These are phyloP conservation scores for Corylus americana DNA, from an alignment of 306 rosid genomes.

Conservation along the genomic window DNA sequence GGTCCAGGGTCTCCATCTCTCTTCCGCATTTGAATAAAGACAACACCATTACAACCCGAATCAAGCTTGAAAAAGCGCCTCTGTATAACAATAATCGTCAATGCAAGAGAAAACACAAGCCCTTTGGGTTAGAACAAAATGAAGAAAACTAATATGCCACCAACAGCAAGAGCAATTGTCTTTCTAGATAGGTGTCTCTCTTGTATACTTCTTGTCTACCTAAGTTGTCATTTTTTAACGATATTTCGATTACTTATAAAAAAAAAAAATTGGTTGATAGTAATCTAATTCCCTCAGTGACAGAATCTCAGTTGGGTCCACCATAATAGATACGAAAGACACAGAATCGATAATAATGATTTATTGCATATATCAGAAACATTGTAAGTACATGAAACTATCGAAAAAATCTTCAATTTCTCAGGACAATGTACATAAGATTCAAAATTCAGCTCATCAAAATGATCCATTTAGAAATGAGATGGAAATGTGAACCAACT, in stretches of 20 bases:
- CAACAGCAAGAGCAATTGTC: background rate
- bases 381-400: background rate
- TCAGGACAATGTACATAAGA: background rate
- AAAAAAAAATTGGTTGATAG: background rate
- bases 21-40: slow-evolving; percentile 86
- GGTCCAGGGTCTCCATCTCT: slow-evolving; percentile 72
- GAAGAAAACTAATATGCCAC: background rate
- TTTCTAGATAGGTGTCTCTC: too few species aligned
- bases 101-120: slow-evolving; percentile 13
- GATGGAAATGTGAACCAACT: background rate
- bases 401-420: background rate
- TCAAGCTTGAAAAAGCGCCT: slow-evolving; percentile 79
- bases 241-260: too few species aligned
- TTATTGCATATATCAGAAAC: background rate
- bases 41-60: slow-evolving; percentile 88
- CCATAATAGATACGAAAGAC: background rate
- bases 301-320: background rate
- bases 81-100: slow-evolving; percentile 42
- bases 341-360: background rate
- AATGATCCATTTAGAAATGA: background rate
- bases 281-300: background rate
- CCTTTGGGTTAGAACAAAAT: background rate
- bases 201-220: too few species aligned
- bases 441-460: background rate
- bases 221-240: too few species aligned